Conservation (phyloP, 75 land plant genomes). For the Sequoia sempervirens region DNA sequence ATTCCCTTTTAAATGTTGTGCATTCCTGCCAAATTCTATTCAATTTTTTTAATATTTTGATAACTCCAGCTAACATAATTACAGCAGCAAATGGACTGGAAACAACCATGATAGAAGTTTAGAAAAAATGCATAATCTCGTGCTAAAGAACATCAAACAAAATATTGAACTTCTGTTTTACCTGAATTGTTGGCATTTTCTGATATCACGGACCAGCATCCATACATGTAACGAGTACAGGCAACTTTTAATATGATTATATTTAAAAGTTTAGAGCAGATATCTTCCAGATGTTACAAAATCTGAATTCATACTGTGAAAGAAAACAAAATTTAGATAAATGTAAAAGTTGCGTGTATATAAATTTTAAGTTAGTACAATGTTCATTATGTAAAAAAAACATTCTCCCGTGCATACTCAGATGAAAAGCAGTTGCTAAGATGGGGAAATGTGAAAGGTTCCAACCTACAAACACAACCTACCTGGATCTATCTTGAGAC, state of each 20-base stretch:
- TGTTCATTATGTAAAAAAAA: background rate
- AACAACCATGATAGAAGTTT: background rate
- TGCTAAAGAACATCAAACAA: background rate
- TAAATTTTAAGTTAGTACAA: background rate
- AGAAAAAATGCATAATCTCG: background rate
- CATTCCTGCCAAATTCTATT: background rate
- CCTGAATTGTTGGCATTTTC: slow-evolving; percentile 99
- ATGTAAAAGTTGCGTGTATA: background rate
- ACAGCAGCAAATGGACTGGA: background rate
- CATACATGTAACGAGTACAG: slow-evolving; percentile 3
- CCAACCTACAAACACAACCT: background rate
- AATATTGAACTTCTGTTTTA: slow-evolving; percentile 11
- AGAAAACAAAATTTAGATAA: background rate
- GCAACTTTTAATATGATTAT: background rate
- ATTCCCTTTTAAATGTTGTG: background rate
- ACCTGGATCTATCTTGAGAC: background rate
- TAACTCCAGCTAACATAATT: background rate
- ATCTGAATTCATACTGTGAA: background rate
- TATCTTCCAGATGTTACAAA: background rate
- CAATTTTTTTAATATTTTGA: background rate
- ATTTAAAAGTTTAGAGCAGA: background rate
- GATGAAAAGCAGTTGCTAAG: background rate
- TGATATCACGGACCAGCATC: slow-evolving; percentile 17
- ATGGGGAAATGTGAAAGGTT: background rate
- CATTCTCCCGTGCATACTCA: background rate